phyloP scores from a whole-genome alignment of 2,329 filamentous ascomycete species.

The Paracorniculantispora psalliotae region DNA sequence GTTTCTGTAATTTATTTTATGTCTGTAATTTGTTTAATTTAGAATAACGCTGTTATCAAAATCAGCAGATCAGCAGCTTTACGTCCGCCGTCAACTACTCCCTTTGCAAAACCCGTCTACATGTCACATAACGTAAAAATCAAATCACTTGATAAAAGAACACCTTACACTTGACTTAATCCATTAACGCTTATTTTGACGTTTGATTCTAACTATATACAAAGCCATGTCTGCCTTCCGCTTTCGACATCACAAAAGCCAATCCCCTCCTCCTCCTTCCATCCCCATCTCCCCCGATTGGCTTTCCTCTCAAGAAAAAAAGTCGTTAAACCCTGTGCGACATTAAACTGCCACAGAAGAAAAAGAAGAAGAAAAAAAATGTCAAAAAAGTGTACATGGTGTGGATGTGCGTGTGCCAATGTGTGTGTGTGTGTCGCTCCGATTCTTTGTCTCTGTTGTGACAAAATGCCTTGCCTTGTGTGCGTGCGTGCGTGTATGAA shows the following conservation, averaged over 20 bases:
- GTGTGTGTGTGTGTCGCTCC: not conserved
- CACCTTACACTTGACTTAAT: not conserved
- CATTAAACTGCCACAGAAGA: not conserved
- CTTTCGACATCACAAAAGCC: no score
- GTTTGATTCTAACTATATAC: conserved; percentile 9
- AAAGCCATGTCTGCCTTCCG: not conserved
- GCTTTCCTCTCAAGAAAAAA: not conserved
- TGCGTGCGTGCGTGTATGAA: not conserved
- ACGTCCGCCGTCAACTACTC: no score
- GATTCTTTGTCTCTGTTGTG: conserved; percentile 13
- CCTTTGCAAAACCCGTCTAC: no score
- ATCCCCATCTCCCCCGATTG: no score
- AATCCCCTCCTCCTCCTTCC: no score
- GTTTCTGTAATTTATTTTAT: no score
- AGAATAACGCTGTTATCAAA: no score
- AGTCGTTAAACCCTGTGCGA: not conserved
- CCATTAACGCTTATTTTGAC: conserved; percentile 10
- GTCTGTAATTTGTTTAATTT: no score
- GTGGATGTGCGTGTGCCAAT: conserved; percentile 3
- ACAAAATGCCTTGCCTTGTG: conserved; percentile 5
- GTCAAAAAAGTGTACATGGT: conserved; percentile 9
- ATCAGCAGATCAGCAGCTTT: no score
- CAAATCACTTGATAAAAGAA: no score
- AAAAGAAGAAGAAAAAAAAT: not conserved
- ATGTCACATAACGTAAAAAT: no score